Conservation (phyloP, 441 rosid species). For the Pelargonium cotyledonis region DNA sequence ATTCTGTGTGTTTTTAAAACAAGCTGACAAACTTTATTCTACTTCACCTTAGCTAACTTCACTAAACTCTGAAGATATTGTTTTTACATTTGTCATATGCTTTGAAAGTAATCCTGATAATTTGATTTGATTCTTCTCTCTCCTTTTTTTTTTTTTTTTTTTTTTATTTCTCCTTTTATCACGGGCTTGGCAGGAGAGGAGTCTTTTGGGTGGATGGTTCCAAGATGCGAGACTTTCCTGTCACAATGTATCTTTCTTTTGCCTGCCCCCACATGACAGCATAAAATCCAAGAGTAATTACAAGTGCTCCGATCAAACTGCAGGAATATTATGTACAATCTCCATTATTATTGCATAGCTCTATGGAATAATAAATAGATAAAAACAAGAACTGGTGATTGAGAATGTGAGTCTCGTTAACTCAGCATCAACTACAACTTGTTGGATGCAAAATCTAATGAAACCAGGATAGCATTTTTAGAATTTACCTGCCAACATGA, state of each 20-base stretch:
- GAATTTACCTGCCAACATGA: constrained; percentile 39
- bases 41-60: no score
- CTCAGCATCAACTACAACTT: not conserved
- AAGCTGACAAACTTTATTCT: not conserved
- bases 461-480: not conserved
- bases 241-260: not conserved
- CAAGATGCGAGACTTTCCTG: constrained; percentile 8
- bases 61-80: no score
- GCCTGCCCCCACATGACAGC: constrained; percentile 2
- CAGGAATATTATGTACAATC: not conserved
- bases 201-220: constrained; percentile 15
- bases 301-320: not conserved
- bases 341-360: not conserved
- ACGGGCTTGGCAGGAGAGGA: not conserved
- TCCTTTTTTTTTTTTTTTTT: not conserved
- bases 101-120: no score
- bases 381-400: not conserved
- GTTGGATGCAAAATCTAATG: not conserved
- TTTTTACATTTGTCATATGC: no score
- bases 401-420: not conserved
- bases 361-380: not conserved
- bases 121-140: not conserved
- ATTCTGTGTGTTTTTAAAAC: not conserved
- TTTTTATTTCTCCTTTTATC: not conserved
- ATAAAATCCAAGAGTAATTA: not conserved